Evolutionary conservation across 2,329 filamentous ascomycete genomes (phyloP).

Genomic region (Acarospora socialis): DNA sequence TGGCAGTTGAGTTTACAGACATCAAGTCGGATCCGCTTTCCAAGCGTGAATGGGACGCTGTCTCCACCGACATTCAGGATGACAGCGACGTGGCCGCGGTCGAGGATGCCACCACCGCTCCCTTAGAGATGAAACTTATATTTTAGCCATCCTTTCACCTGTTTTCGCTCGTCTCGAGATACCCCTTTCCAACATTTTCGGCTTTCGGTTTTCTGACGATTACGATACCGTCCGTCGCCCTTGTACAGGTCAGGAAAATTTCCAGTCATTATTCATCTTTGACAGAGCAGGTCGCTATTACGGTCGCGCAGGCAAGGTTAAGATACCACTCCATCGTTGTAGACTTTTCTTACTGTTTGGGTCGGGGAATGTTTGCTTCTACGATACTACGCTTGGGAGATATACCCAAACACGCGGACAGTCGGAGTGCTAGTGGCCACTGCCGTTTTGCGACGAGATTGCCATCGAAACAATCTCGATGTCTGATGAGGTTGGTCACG

Average conservation of each 20-base stretch:
- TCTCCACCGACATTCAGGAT: slow-evolving; percentile 32
- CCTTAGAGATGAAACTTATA: slow-evolving; percentile 12
- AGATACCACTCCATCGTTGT: too few species aligned
- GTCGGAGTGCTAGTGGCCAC: not conserved
- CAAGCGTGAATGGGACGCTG: slow-evolving; percentile 41
- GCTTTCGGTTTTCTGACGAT: not conserved
- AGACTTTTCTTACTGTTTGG: too few species aligned
- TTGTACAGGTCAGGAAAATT: too few species aligned
- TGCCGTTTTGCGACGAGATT: not conserved
- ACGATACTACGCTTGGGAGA: too few species aligned
- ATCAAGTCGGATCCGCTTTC: slow-evolving; percentile 32
- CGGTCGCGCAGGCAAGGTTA: too few species aligned
- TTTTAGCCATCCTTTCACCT: slow-evolving; percentile 9
- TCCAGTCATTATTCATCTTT: too few species aligned
- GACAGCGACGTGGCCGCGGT: too few species aligned
- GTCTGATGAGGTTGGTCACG: not conserved
- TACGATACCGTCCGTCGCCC: too few species aligned
- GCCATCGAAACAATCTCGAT: not conserved
- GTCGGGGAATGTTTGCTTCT: too few species aligned
- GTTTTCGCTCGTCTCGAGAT: slow-evolving; percentile 6
- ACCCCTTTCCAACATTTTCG: too few species aligned
- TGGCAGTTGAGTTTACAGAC: slow-evolving; percentile 58
- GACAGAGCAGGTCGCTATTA: too few species aligned
- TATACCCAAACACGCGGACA: too few species aligned
- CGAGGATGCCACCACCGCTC: slow-evolving; percentile 24